A percentile compares a stretch with the other conserved stretches of the same genome.
phyloP scores from a whole-genome alignment of 1,139 yeast genomes.

The Magnusiomyces magnusii region DNA sequence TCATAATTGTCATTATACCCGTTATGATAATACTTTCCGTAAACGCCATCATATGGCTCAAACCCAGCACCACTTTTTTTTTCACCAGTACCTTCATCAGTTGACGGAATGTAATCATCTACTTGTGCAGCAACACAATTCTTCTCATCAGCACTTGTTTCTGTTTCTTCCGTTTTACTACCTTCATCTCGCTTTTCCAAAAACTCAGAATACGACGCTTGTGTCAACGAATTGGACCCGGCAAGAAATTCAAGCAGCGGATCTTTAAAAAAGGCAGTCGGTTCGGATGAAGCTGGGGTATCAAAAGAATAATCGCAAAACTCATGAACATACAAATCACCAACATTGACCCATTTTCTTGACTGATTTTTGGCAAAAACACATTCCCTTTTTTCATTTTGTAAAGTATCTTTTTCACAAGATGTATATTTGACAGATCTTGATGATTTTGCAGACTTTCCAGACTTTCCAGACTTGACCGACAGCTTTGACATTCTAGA shows the following conservation, averaged over 20 bases:
- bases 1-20: not conserved
- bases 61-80: not conserved
- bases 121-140: too few species aligned
- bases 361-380: not conserved
- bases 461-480: not conserved
- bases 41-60: not conserved
- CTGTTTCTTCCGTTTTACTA: too few species aligned
- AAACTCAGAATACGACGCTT: not conserved
- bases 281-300: not conserved
- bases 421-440: not conserved
- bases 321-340: not conserved
- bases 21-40: not conserved
- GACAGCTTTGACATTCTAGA: slow-evolving; percentile 1
- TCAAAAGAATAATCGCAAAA: not conserved
- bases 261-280: not conserved
- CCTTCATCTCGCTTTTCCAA: not conserved
- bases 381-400: not conserved
- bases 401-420: not conserved
- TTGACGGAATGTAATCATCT: too few species aligned
- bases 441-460: not conserved
- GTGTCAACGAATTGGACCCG: not conserved
- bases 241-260: slow-evolving; percentile 3
- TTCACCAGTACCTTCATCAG: not conserved
- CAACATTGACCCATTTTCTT: not conserved
- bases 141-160: too few species aligned